Conservation (phyloP, 1,284 basidiomycete genomes). For the Heterobasidion annosum region DNA sequence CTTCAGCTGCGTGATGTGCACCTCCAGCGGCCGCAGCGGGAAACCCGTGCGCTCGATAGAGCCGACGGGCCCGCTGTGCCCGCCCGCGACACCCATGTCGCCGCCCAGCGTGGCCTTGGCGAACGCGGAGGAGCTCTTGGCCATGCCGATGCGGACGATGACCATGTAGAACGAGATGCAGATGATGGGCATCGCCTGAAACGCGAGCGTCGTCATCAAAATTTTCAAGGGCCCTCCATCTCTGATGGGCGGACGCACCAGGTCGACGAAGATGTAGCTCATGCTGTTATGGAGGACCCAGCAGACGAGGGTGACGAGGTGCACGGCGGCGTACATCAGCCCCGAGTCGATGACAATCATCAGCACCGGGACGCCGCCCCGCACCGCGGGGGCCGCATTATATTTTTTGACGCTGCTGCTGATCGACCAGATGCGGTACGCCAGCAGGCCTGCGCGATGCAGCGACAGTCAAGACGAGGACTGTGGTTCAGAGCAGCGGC, state of each 20-base stretch:
- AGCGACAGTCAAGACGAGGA: neutral
- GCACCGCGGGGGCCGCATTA: neutral
- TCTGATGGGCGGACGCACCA: neutral
- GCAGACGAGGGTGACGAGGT: neutral
- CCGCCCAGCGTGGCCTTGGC: neutral
- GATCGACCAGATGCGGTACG: slow-evolving; percentile 7
- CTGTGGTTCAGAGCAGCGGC: too few relatives aligned
- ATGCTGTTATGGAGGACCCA: neutral
- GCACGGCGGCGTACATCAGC: neutral
- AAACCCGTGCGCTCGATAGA: neutral
- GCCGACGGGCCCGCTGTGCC: neutral
- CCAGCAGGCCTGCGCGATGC: slow-evolving; percentile 3
- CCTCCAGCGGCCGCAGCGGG: slow-evolving; percentile 1
- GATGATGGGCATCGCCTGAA: slow-evolving; percentile 1
- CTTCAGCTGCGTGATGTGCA: slow-evolving; percentile 3
- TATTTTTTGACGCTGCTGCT: slow-evolving; percentile 2
- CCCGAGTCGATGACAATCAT: slow-evolving; percentile 2
- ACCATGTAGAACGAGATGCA: slow-evolving; percentile 4
- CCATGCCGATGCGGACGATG: slow-evolving; percentile 2
- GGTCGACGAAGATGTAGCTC: neutral
- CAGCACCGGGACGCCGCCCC: neutral
- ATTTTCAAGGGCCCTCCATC: too few relatives aligned
- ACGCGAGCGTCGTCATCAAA: neutral
- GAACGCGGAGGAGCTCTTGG: neutral
- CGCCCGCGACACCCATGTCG: neutral